Evolutionary conservation across 1,284 basidiomycete genomes (phyloP).

Genomic region (Puccinia novopanici): DNA sequence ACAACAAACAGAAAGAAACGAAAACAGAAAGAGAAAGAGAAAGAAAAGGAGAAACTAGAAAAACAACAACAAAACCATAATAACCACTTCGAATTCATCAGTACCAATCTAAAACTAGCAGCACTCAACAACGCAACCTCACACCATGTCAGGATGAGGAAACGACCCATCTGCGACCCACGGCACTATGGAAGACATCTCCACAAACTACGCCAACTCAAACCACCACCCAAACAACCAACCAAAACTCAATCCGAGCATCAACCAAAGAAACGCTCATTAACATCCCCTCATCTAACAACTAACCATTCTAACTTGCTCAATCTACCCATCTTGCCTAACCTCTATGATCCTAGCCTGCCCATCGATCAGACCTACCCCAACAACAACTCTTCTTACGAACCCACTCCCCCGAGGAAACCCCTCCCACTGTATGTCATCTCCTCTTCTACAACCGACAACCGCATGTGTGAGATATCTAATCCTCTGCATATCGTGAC

Average conservation of each 20-base stretch:
- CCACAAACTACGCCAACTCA: slow-evolving; percentile 17
- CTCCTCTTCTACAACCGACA: neutral
- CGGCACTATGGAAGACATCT: slow-evolving; percentile 40
- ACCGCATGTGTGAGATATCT: neutral
- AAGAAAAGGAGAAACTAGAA: neutral
- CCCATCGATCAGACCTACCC: slow-evolving; percentile 23
- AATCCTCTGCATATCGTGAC: neutral
- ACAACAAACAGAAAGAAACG: neutral
- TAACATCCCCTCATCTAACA: neutral
- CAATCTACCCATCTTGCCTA: slow-evolving; percentile 25
- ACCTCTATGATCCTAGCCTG: slow-evolving; percentile 38
- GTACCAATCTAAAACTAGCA: too few relatives aligned
- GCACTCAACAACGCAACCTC: too few relatives aligned
- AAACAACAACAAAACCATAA: neutral
- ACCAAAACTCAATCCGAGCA: slow-evolving; percentile 1
- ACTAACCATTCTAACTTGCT: neutral
- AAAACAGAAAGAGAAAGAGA: neutral
- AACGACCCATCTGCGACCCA: slow-evolving; percentile 33
- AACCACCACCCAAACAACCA: neutral
- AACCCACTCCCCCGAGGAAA: neutral
- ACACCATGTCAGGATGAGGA: slow-evolving; percentile 34
- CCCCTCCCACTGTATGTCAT: neutral
- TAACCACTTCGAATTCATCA: neutral
- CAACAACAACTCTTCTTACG: neutral
- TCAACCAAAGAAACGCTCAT: neutral